These are phyloP conservation scores for Keithomyces neogunnii DNA, from an alignment of 2,329 filamentous ascomycete genomes.

Conservation along the genomic window DNA sequence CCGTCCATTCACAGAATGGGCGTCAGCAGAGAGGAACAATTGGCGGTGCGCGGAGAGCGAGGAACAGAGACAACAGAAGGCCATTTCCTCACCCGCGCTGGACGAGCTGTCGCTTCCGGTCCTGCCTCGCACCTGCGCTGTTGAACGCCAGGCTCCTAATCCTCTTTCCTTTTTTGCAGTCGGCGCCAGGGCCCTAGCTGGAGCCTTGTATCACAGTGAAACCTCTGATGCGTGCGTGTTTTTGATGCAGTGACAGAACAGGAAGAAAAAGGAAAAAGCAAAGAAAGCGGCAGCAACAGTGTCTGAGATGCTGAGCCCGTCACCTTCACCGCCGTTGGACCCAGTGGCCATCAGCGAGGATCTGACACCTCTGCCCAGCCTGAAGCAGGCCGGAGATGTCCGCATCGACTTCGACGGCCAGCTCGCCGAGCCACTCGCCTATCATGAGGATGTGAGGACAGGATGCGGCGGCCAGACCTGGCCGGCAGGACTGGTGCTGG, in stretches of 20 bases:
- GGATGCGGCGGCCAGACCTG: slow-evolving; percentile 92
- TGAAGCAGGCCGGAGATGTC: slow-evolving; percentile 46
- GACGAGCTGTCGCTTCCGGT: not conserved
- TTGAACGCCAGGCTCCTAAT: not conserved
- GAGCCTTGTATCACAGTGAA: not conserved
- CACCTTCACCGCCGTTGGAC: slow-evolving; percentile 41
- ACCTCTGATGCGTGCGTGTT: slow-evolving; percentile 20
- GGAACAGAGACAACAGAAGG: not conserved
- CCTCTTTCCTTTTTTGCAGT: not conserved
- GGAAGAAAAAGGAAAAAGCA: not conserved
- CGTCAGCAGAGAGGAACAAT: not conserved
- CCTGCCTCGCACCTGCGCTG: not conserved
- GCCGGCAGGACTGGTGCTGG: slow-evolving; percentile 85
- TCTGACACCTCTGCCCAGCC: slow-evolving; percentile 49
- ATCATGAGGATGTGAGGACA: slow-evolving; percentile 77
- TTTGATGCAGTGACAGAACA: slow-evolving; percentile 9
- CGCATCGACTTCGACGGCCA: slow-evolving; percentile 63
- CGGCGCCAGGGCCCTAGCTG: not conserved
- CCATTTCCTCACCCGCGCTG: not conserved
- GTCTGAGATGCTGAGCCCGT: slow-evolving; percentile 16
- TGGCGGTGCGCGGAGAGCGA: not conserved
- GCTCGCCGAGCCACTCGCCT: slow-evolving; percentile 57
- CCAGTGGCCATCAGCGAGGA: slow-evolving; percentile 45
- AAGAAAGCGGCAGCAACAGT: not conserved
- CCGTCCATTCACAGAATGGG: not conserved